phyloP scores from a whole-genome alignment of 225 moss, liverwort and hornwort genomes.

The Rhytidiadelphus loreus region DNA sequence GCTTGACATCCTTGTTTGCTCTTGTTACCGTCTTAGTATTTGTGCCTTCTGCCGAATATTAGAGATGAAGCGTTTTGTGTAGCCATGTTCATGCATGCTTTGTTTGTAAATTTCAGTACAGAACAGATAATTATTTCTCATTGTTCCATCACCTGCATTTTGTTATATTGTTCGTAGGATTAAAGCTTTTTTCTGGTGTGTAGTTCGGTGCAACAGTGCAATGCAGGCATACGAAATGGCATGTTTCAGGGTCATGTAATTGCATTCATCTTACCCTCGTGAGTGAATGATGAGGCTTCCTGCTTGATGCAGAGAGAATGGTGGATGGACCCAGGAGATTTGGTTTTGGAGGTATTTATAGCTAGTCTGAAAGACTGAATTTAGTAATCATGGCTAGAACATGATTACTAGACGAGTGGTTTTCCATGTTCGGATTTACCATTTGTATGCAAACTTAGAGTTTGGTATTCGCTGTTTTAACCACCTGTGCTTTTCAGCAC shows the following conservation, averaged over 20 bases:
- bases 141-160: not conserved
- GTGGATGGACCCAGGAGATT: not conserved
- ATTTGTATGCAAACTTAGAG: not conserved
- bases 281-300: not conserved
- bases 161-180: not conserved
- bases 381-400: not conserved
- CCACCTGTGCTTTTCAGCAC: not conserved
- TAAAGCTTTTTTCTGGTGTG: not conserved
- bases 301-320: conserved; percentile 1
- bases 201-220: not conserved
- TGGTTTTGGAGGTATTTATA: not conserved
- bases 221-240: not conserved
- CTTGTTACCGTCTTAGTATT: not conserved
- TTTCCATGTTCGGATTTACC: not conserved
- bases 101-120: not conserved
- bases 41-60: not conserved
- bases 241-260: not conserved
- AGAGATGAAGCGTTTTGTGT: not conserved
- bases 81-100: not conserved
- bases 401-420: not conserved
- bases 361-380: not conserved
- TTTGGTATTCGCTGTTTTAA: not conserved
- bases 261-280: not conserved
- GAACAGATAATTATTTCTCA: not conserved
- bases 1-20: not conserved